Base-by-base conservation (phyloP, 768 basidiomycete species). In the Melanogaster broomeanus region DNA sequence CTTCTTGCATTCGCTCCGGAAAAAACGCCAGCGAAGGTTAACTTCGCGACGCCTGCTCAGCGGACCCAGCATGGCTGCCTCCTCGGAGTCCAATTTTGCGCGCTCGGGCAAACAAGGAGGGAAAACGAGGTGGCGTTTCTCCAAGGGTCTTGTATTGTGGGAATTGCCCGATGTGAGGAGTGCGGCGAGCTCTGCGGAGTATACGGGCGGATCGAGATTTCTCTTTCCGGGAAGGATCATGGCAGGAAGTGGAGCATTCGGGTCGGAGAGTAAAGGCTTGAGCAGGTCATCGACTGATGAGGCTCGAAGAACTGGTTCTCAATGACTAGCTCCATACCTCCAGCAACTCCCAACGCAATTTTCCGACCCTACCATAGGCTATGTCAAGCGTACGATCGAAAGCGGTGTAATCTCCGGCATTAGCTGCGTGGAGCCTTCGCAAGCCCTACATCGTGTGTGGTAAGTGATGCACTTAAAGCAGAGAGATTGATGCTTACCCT, bases 341-440 rank as follows among this genome's bases (percentile, higher is more conserved):
- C 67, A 90, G 71, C 38, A 91, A 66, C 59, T 90, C 87, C 70
- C 80, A 78, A 59, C 76, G 81, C 15, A 93, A 67, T 61, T 79
- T 85, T 21, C 90, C 90, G 57, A 80, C 82, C 52, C 90, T 76
- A 27, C 89, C 90, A 67, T 90, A 93, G 24, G 90, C 90, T 25
- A 84, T 59, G 56, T 85, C 79, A 16, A 93, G 71, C 25, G 90
- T 60, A 56, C 77, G 75, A 25, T 72, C 71, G 58, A 88, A 85
- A 28, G 82, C 79, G 49, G 72, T 63, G 42, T 59, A 57, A 33
- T 77, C 61, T 4, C 84, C 80, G 4, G 59, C 54, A 59, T 83
- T 87, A 10, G 87, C 87, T 40, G 67, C 72, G 60, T 74, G 67
- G 16, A 92, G 64, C 49, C 68, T 77, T 42, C 69, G 72, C 55